These are phyloP conservation scores for Plectosphaerella cucumerina DNA, from an alignment of 2,329 filamentous ascomycete genomes.

Conservation along the genomic window DNA sequence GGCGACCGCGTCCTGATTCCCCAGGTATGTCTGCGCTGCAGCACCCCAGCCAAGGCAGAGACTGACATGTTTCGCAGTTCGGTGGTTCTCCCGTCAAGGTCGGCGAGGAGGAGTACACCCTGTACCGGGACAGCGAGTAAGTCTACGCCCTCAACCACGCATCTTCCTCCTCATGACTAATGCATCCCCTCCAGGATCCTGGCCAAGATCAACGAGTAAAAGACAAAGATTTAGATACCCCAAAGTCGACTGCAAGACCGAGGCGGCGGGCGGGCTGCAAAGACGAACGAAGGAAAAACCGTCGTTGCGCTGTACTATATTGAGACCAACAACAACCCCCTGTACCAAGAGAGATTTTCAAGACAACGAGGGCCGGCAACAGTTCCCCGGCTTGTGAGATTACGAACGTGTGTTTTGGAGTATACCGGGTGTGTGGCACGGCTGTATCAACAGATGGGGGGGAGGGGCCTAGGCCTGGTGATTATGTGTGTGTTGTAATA, in stretches of 20 bases:
- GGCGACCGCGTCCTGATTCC: conserved; percentile 96
- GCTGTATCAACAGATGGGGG: too few relatives aligned
- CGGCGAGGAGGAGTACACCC: conserved; percentile 90
- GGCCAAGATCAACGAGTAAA: conserved; percentile 96
- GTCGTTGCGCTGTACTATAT: conserved; percentile 17
- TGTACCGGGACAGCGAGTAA: conserved; percentile 98
- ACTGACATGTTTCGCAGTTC: conserved; percentile 52
- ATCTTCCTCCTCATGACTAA: conserved; percentile 9
- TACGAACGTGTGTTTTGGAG: too few relatives aligned
- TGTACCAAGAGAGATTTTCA: conserved; percentile 21
- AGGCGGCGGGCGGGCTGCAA: neutral
- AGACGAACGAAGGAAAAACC: neutral
- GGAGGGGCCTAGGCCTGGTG: too few relatives aligned
- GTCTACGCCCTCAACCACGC: conserved; percentile 33
- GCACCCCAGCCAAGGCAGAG: neutral
- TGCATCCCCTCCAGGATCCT: conserved; percentile 62
- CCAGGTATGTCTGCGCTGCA: conserved; percentile 57
- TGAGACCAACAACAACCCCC: conserved; percentile 6
- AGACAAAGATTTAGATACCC: conserved; percentile 9
- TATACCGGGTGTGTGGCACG: too few relatives aligned
- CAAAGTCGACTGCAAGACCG: conserved; percentile 4
- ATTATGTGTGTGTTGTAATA: too few relatives aligned
- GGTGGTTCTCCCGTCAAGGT: conserved; percentile 96
- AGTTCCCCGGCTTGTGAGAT: too few relatives aligned
- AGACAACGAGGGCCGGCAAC: too few relatives aligned